These are phyloP conservation scores for Neurospora discreta DNA, from an alignment of 495 filamentous ascomycete genomes.

Conservation along the genomic window DNA sequence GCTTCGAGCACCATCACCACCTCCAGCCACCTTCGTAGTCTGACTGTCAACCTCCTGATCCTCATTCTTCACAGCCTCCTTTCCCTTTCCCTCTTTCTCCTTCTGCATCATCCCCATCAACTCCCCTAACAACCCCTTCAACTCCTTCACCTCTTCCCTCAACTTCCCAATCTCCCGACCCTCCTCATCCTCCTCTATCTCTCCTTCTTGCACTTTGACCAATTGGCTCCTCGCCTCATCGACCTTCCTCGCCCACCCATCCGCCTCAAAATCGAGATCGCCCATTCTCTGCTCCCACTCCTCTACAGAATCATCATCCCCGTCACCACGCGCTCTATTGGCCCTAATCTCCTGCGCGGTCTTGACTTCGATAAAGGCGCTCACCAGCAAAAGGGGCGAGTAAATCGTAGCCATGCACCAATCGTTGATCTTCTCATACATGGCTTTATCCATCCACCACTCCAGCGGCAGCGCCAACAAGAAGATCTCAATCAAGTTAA, in stretches of 20 bases:
- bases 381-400: slow-evolving; percentile 69
- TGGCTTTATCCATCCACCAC: slow-evolving; percentile 72
- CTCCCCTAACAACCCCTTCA: slow-evolving; percentile 56
- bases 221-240: slow-evolving; percentile 65
- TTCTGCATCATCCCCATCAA: slow-evolving; percentile 37
- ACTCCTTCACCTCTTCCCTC: slow-evolving; percentile 52
- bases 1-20: background rate
- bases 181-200: background rate
- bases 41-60: background rate
- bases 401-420: slow-evolving; percentile 80
- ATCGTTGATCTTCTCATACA: slow-evolving; percentile 74
- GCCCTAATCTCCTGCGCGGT: slow-evolving; percentile 53
- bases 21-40: background rate
- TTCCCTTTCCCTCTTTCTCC: slow-evolving; percentile 2
- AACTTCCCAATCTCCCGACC: slow-evolving; percentile 53
- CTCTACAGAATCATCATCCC: slow-evolving; percentile 79
- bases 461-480: slow-evolving; percentile 72
- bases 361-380: slow-evolving; percentile 62
- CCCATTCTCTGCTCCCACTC: slow-evolving; percentile 82
- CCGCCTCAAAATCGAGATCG: slow-evolving; percentile 64
- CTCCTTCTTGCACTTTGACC: background rate
- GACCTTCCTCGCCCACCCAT: slow-evolving; percentile 72
- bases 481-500: slow-evolving; percentile 88
- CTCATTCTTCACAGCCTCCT: background rate
- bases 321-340: slow-evolving; percentile 70